Conservation (phyloP, 129 eudicot species). For the Pseudognaphalium luteoalbum region DNA sequence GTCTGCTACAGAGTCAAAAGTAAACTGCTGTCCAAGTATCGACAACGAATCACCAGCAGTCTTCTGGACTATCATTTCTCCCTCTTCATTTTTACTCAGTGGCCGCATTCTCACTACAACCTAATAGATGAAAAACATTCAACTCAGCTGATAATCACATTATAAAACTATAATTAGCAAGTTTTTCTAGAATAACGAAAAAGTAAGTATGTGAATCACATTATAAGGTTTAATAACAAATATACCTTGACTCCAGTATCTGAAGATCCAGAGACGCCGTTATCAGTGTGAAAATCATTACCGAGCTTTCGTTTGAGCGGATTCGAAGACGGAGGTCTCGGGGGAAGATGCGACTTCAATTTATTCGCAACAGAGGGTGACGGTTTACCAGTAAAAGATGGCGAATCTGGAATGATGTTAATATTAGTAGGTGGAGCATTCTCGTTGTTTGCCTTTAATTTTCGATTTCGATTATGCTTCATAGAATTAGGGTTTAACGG, state of each 20-base stretch:
- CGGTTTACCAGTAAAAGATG: constrained; percentile 24
- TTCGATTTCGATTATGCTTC: constrained; percentile 44
- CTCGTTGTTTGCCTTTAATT: constrained; percentile 52
- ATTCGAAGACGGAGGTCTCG: constrained; percentile 75
- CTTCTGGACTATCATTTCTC: constrained; percentile 63
- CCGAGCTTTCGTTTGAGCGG: constrained; percentile 63
- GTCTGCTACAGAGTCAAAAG: constrained; percentile 86
- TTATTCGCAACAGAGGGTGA: constrained; percentile 44
- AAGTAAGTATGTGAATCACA: background rate
- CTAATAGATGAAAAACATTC: constrained; percentile 29
- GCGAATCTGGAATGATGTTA: constrained; percentile 35
- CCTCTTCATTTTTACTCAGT: constrained; percentile 64
- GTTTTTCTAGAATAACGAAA: background rate
- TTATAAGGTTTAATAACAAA: constrained; percentile 21
- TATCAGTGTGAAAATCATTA: constrained; percentile 46
- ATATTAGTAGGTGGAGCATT: constrained; percentile 61
- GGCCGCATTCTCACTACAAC: constrained; percentile 92
- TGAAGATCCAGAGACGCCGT: constrained; percentile 33
- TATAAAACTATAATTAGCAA: background rate
- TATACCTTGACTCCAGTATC: constrained; percentile 84
- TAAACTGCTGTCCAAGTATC: constrained; percentile 66
- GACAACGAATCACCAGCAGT: constrained; percentile 64
- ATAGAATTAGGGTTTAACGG: constrained; percentile 37
- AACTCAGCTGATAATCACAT: background rate
- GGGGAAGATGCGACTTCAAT: constrained; percentile 72